These are phyloP conservation scores for Fusarium bactridioides DNA, from an alignment of 2,329 filamentous ascomycete species.

Conservation along the genomic window DNA sequence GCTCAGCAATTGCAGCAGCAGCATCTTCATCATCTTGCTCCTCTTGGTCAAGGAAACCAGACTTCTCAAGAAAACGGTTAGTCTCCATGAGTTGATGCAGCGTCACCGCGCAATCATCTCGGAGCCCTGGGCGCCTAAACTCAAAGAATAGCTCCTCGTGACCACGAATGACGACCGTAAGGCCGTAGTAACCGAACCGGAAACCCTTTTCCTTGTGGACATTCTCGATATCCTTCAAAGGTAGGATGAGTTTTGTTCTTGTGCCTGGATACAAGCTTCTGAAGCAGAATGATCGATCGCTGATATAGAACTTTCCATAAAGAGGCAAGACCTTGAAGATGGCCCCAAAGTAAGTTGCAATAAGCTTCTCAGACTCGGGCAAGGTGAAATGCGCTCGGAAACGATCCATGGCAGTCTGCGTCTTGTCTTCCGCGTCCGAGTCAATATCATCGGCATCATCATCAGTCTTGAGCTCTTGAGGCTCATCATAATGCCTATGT, in stretches of 20 bases:
- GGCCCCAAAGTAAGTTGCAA: conserved; percentile 91
- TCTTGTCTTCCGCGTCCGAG: conserved; percentile 69
- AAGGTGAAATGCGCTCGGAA: conserved; percentile 92
- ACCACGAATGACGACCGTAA: conserved; percentile 91
- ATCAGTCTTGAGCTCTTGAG: conserved; percentile 59
- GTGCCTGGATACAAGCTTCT: conserved; percentile 89
- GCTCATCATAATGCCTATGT: conserved; percentile 83
- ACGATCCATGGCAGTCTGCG: conserved; percentile 74
- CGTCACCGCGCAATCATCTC: conserved; percentile 89
- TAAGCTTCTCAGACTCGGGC: conserved; percentile 81
- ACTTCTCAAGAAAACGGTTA: conserved; percentile 73
- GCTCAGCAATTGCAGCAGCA: conserved; percentile 81
- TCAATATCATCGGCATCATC: conserved; percentile 58
- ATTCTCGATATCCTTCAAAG: conserved; percentile 90
- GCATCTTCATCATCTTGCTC: conserved; percentile 75
- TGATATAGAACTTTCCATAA: conserved; percentile 96
- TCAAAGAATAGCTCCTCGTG: conserved; percentile 98
- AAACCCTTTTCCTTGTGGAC: conserved; percentile 96
- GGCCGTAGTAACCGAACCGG: conserved; percentile 85
- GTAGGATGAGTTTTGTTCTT: conserved; percentile 89
- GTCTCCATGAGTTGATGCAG: conserved; percentile 80
- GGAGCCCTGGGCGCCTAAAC: conserved; percentile 77
- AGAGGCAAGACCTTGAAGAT: conserved; percentile 89
- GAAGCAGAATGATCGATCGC: conserved; percentile 88
- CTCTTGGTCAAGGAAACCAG: conserved; percentile 70